phyloP scores from a whole-genome alignment of 352 stramenopile species.

The Pythium apleroticum region DNA sequence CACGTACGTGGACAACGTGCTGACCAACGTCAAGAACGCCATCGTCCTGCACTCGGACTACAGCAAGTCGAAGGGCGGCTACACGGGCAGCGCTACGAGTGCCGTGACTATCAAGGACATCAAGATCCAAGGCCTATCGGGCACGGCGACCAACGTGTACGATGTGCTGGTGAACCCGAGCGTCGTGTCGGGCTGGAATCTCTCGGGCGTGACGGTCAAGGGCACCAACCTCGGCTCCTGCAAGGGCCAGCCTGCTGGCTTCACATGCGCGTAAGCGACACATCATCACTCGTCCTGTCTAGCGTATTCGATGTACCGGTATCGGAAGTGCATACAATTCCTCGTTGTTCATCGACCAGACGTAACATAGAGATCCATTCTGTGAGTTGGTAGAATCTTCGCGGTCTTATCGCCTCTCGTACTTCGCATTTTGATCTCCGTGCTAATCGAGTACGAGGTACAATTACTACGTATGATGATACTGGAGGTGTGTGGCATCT shows the following conservation, averaged over 20 bases:
- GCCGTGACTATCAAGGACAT: neutral
- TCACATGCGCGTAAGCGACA: neutral
- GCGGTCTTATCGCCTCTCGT: too few relatives aligned
- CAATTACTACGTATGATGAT: too few relatives aligned
- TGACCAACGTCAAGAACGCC: conserved; percentile 30
- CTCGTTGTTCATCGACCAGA: too few relatives aligned
- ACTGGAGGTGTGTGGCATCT: too few relatives aligned
- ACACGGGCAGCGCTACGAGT: conserved; percentile 26
- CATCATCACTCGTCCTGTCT: too few relatives aligned
- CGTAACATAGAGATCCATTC: too few relatives aligned
- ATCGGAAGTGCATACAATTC: too few relatives aligned
- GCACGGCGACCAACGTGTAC: conserved; percentile 15
- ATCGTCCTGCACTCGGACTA: conserved; percentile 41
- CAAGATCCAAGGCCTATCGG: conserved; percentile 1
- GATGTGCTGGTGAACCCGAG: conserved; percentile 18
- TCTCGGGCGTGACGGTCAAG: conserved; percentile 15
- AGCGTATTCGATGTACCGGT: too few relatives aligned
- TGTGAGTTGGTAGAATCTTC: too few relatives aligned
- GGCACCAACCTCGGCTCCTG: neutral
- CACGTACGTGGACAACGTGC: conserved; percentile 29
- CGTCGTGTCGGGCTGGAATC: conserved; percentile 17
- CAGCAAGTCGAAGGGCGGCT: conserved; percentile 35
- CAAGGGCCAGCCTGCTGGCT: neutral
- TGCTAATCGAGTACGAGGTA: too few relatives aligned
- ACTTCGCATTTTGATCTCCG: too few relatives aligned